phyloP scores from a whole-genome alignment of 306 rosid species.

The Pachyrhizus erosus region DNA sequence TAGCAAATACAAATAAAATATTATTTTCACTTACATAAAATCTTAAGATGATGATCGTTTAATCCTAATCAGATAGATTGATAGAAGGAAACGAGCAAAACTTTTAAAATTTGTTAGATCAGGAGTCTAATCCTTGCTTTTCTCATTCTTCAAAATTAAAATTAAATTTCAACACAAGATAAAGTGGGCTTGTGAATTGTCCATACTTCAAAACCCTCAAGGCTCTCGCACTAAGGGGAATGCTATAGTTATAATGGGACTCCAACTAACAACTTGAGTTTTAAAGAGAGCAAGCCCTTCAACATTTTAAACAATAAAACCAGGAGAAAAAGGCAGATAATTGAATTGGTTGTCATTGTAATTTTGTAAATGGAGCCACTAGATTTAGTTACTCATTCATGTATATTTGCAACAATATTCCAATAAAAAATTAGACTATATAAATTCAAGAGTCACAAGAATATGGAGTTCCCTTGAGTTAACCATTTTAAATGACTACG shows the following conservation, averaged over 20 bases:
- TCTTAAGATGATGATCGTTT: not conserved
- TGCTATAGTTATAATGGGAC: not conserved
- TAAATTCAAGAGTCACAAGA: not conserved
- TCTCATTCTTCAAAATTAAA: constrained; percentile 10
- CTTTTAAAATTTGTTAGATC: not conserved
- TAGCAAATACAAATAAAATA: constrained; percentile 10
- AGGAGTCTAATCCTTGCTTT: not conserved
- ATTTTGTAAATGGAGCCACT: not conserved
- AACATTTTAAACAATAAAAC: constrained; percentile 7
- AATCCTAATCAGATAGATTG: constrained; percentile 24
- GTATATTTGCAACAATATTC: constrained; percentile 5
- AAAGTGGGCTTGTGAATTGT: constrained; percentile 5
- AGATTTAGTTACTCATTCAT: not conserved
- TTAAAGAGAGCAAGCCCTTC: constrained; percentile 5
- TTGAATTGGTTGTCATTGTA: constrained; percentile 6
- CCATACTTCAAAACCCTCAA: constrained; percentile 9
- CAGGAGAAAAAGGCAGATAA: not conserved
- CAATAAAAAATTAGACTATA: not conserved
- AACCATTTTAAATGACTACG: not conserved
- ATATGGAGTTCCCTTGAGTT: not conserved
- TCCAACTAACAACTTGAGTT: not conserved
- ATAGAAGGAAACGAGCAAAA: not conserved
- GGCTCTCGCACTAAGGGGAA: not conserved
- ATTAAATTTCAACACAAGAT: not conserved
- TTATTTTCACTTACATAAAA: not conserved